phyloP scores from a whole-genome alignment of 441 rosid species.

The Corymbia citriodora region DNA sequence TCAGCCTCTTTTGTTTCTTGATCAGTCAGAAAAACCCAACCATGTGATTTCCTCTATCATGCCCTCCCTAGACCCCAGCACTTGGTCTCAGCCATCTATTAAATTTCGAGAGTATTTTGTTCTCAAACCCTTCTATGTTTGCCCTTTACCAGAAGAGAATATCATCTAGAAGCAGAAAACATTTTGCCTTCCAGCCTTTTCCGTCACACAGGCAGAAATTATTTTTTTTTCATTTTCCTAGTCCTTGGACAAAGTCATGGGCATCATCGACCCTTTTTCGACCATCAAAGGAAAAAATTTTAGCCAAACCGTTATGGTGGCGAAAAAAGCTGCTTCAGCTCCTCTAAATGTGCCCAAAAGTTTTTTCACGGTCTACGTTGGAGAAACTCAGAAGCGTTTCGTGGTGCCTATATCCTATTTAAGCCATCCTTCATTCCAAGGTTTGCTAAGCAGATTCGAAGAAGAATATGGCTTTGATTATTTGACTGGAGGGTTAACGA shows the following conservation, averaged over 20 bases:
- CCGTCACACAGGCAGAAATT: not conserved
- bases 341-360: slow-evolving; percentile 3
- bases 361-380: slow-evolving; percentile 9
- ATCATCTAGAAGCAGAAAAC: not conserved
- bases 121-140: not conserved
- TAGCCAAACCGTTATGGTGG: not conserved
- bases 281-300: slow-evolving; percentile 10
- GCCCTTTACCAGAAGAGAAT: not conserved
- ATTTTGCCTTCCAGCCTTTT: not conserved
- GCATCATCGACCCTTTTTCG: not conserved
- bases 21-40: not conserved
- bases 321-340: slow-evolving; percentile 3
- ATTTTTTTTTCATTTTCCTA: not conserved
- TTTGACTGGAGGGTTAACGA: too few relatives aligned
- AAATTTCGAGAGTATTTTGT: not conserved
- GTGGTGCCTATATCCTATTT: not conserved
- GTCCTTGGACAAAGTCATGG: not conserved
- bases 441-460: not conserved
- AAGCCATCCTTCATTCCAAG: not conserved
- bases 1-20: not conserved
- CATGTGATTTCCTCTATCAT: not conserved
- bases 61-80: not conserved
- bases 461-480: not conserved
- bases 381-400: not conserved
- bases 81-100: not conserved